Base-by-base conservation (phyloP, 306 rosid species). In the Glycyrrhiza uralensis region DNA sequence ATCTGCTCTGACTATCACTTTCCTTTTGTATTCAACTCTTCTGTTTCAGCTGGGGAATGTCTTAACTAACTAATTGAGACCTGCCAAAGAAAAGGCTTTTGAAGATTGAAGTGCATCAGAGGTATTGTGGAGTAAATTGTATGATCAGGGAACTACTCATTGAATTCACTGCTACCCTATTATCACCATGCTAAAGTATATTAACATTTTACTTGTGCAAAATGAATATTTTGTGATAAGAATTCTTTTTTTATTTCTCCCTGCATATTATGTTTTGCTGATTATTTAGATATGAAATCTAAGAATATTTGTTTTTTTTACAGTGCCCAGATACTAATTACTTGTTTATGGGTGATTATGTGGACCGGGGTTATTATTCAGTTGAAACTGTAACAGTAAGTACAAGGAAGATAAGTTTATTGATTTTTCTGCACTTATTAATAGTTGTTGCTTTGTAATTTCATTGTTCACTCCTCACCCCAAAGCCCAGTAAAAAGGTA, bases 251-350 rank as follows among this genome's bases (percentile, higher is more conserved):
- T 35, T 6, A 54, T 67, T 58, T 54, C 3, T 4, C 42, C 42
- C 50, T 56, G 55, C 60, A 15, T 49, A 17, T 19, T 38, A 23
- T 49, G 12, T 36, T 64, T 66, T 67, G 39, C 62, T 33, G 42
- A 19, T 54, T 29, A 29, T 33, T 65, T 49, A 10, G 64, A 14
- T 67, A 59, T 62, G 78, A 70, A 46, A 38, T 51, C 63, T 79
- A 41, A 60, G 17, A n/a, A 42, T 68, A 17, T 56, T 61, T 45
- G 38, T 74, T 78, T 55, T 42, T 32, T 84, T 78, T 72, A 42
- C 96, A 93, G 98, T 93, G 98, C 78, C 98, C 96, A 19, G 98
- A 93, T 60, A 90, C 98, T 17, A 93, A 93, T 80, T 93, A 93
- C 84, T 80, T 90, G 80, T 93, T 93, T 76, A 93, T 93, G 98